Conservation (phyloP, 1,284 basidiomycete species). For the Ustilago cynodontis region DNA sequence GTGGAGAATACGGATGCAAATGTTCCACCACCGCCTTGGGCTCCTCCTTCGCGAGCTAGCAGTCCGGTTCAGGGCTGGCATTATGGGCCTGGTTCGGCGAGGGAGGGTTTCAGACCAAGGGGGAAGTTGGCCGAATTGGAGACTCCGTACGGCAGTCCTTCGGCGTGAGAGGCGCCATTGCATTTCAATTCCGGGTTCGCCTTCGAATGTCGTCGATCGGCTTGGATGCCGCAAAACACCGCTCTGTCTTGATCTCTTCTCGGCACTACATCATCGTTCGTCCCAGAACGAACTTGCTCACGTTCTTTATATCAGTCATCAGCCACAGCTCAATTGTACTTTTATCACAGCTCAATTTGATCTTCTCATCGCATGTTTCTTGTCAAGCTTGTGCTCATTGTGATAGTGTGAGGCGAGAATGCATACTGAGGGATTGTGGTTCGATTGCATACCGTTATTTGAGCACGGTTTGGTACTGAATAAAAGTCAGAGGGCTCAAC, state of each 20-base stretch:
- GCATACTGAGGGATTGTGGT: background rate
- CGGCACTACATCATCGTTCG: background rate
- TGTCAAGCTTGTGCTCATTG: background rate
- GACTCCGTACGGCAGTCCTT: constrained; percentile 40
- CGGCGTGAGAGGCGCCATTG: constrained; percentile 1
- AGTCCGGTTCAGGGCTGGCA: constrained; percentile 56
- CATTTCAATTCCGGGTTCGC: background rate
- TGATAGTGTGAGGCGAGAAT: background rate
- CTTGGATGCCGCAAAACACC: background rate
- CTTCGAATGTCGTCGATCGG: too few relatives aligned
- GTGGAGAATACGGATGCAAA: constrained; percentile 48
- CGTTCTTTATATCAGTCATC: background rate
- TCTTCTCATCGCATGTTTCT: too few relatives aligned
- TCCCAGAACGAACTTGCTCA: background rate
- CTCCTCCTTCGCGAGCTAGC: constrained; percentile 57
- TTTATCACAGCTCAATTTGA: constrained; percentile 9
- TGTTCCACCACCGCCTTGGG: constrained; percentile 62
- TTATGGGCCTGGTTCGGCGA: constrained; percentile 20
- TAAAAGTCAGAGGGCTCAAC: background rate
- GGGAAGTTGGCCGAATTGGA: constrained; percentile 52
- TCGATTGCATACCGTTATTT: background rate
- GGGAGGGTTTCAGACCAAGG: constrained; percentile 46
- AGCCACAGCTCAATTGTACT: constrained; percentile 23
- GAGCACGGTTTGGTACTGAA: background rate
- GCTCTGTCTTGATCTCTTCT: background rate